Percentiles rank a stretch among this genome's conserved stretches.
These are phyloP conservation scores for Pseudoscleropodium purum DNA, from an alignment of 225 moss, liverwort and hornwort species.

Conservation along the genomic window DNA sequence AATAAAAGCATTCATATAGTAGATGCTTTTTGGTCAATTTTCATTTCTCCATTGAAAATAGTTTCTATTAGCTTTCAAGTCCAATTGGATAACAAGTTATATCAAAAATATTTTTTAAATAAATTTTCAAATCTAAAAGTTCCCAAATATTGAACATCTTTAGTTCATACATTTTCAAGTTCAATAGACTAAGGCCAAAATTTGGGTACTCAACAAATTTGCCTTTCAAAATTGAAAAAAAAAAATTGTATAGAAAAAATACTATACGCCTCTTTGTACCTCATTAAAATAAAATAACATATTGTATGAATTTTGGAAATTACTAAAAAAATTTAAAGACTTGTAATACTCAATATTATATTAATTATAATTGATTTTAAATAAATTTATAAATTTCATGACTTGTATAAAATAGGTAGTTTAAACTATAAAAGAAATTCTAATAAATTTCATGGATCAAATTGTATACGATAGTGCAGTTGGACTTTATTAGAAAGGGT, in stretches of 20 bases:
- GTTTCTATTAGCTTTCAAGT: neutral
- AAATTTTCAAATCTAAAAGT: neutral
- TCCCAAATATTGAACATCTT: neutral
- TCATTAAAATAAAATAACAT: neutral
- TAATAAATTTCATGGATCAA: neutral
- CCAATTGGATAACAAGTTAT: fast-evolving
- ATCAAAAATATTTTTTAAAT: neutral
- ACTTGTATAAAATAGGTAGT: neutral
- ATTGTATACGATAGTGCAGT: fast-evolving
- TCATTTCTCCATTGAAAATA: fast-evolving
- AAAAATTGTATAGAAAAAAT: fast-evolving
- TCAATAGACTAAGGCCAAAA: neutral
- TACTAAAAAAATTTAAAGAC: neutral
- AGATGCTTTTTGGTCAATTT: neutral
- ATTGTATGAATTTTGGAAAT: too few relatives aligned
- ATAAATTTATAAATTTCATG: fast-evolving
- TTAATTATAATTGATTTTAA: neutral
- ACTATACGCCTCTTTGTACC: neutral
- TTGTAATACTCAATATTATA: fast-evolving
- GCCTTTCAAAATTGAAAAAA: neutral
- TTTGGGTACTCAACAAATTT: neutral
- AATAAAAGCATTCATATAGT: neutral
- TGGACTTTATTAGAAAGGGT: neutral
- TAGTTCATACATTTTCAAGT: neutral
- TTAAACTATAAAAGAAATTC: too few relatives aligned